A percentile compares a stretch with the other conserved stretches of the same genome.
phyloP scores from a whole-genome alignment of 257 asterid genomes.

The Rhazya stricta region DNA sequence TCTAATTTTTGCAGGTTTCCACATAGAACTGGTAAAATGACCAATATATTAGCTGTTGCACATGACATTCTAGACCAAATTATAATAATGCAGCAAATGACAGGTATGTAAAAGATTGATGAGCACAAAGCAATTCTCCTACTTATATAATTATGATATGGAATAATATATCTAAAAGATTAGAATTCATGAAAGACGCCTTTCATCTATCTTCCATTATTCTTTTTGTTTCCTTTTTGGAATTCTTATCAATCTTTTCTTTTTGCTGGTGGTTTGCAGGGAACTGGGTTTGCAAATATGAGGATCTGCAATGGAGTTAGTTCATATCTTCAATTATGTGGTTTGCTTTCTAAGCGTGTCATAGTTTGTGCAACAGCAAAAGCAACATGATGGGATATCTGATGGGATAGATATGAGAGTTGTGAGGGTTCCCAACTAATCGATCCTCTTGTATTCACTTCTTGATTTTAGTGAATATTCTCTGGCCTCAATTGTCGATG shows the following conservation, averaged over 20 bases:
- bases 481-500: too few species aligned
- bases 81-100: slow-evolving; percentile 90
- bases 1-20: too few species aligned
- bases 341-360: slow-evolving; percentile 71
- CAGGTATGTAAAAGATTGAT: slow-evolving; percentile 36
- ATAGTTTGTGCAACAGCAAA: slow-evolving; percentile 73
- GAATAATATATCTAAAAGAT: slow-evolving; percentile 79
- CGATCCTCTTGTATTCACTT: too few species aligned
- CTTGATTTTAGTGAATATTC: too few species aligned
- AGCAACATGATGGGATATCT: slow-evolving; percentile 39
- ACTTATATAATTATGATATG: slow-evolving; percentile 95
- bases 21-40: slow-evolving; percentile 96
- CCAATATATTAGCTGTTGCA: slow-evolving; percentile 90
- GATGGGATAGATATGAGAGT: too few species aligned
- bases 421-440: too few species aligned
- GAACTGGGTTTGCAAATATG: slow-evolving; percentile 96
- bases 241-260: neutral
- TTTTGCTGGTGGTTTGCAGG: slow-evolving; percentile 31
- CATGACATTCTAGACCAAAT: slow-evolving; percentile 90
- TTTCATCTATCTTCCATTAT: neutral
- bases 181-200: slow-evolving; percentile 45
- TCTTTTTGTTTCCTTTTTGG: neutral
- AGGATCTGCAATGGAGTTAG: slow-evolving; percentile 96
- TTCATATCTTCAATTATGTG: slow-evolving; percentile 90
- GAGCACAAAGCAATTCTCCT: slow-evolving; percentile 47